Base-by-base conservation (phyloP, 257 asterid genomes). In the Solanum lignicaule region DNA sequence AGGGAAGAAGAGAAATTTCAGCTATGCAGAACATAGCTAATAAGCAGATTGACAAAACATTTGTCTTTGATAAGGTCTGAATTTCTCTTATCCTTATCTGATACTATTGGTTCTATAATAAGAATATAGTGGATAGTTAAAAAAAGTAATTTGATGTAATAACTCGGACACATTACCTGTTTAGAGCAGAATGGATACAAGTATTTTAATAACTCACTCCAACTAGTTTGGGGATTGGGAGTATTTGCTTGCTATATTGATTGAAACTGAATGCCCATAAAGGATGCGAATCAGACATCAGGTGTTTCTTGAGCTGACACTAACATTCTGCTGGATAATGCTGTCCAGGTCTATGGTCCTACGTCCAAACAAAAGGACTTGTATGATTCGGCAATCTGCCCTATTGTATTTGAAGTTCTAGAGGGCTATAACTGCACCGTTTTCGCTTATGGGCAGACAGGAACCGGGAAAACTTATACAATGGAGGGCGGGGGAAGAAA, bases 401-500 rank as follows among this genome's bases (percentile, higher is more conserved):
- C 99, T 6, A 93, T 92, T 76, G 99, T 95, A 58, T 95, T 92
- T 90, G 99, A 97, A 92, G 99, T 97, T 68, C 93, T 97, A 58
- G 99, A 97, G 92, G 99, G 99, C 85, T 97, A 95, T 90, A 97
- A 97, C 88, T 97, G 99, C 95, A 96, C 99, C 39, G 96, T 97
- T 85, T 97, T 97, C 87, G 99, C 99, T n/a, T 97, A 97, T 88
- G 99, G 99, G 83, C 99, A 97, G 93, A 97, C 99, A 7, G 99
- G 99, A 90, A 97, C 99, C 0, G 99, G 99, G 90, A 95, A 97
- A 90, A 97, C 99, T 25, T 97, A 97, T 87, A 97, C 99, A 14
- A 97, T 97, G 99, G 99, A 96, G 94, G 99, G 99, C 84, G 99
- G 99, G 90, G 94, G 96, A 86, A 93, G 99, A 83, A 96, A 96